Conservation (phyloP, 768 basidiomycete species). For the Lanmaoa rubissima region DNA sequence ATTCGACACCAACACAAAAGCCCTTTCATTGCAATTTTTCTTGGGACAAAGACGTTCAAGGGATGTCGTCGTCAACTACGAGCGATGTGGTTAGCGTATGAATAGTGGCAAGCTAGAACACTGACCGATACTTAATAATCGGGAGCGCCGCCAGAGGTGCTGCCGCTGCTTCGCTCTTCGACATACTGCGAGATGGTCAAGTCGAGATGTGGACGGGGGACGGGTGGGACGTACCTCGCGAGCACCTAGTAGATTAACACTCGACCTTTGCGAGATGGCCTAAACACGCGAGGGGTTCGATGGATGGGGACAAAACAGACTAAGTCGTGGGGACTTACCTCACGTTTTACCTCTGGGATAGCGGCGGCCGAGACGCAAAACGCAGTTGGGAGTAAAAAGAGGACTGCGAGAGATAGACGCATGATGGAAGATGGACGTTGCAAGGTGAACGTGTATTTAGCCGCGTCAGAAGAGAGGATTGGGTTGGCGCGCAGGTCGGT, state of each 20-base stretch:
- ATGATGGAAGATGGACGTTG: slow-evolving; percentile 1
- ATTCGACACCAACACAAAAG: not conserved
- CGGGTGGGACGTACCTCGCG: not conserved
- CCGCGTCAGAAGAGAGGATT: not conserved
- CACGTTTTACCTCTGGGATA: slow-evolving; percentile 7
- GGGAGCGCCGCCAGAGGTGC: not conserved
- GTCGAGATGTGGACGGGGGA: no score
- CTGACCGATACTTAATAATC: not conserved
- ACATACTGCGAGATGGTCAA: not conserved
- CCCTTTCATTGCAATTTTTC: not conserved
- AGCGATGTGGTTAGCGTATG: not conserved
- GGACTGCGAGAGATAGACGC: slow-evolving; percentile 11
- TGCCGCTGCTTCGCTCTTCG: not conserved
- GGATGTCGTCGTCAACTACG: not conserved
- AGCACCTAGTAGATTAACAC: not conserved
- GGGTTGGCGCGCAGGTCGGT: not conserved
- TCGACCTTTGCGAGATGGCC: not conserved
- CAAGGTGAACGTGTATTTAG: no score
- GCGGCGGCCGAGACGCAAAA: slow-evolving; percentile 9
- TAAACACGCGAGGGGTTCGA: not conserved
- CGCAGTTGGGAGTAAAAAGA: slow-evolving; percentile 13
- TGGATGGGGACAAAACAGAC: no score
- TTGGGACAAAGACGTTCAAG: not conserved
- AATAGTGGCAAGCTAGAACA: fast-evolving
- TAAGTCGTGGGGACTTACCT: slow-evolving; percentile 1